Conservation (phyloP, 2,329 filamentous ascomycete genomes). For the Diaporthe vaccinii region DNA sequence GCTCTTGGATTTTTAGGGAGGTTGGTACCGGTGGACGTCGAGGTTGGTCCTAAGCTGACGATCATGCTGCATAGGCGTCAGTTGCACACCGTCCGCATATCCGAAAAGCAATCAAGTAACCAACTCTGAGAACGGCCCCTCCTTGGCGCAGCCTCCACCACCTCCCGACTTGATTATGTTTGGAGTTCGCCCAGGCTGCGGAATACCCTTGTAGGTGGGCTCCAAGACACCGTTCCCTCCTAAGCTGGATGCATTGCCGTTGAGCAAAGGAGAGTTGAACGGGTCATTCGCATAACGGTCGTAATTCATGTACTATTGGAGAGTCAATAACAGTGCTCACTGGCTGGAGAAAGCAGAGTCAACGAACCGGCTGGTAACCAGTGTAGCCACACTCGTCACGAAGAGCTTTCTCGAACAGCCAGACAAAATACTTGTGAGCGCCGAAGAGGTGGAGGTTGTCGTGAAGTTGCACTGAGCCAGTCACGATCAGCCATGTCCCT, state of each 20-base stretch:
- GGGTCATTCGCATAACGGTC: slow-evolving; percentile 59
- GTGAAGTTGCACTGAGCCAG: not conserved
- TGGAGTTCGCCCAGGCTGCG: slow-evolving; percentile 51
- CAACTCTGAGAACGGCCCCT: slow-evolving; percentile 61
- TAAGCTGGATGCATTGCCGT: slow-evolving; percentile 65
- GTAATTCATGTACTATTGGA: slow-evolving; percentile 14
- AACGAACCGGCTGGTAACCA: slow-evolving; percentile 46
- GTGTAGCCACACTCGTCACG: slow-evolving; percentile 53
- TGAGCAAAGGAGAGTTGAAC: slow-evolving; percentile 64
- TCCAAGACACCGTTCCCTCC: slow-evolving; percentile 59
- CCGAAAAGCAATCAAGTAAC: slow-evolving; percentile 34
- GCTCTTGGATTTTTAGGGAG: slow-evolving; percentile 50
- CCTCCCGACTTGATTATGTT: slow-evolving; percentile 59
- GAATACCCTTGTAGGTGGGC: slow-evolving; percentile 36
- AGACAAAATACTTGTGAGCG: slow-evolving; percentile 51
- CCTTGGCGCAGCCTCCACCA: slow-evolving; percentile 68
- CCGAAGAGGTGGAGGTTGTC: slow-evolving; percentile 46
- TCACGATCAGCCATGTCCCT: not conserved
- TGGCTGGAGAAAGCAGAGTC: not conserved
- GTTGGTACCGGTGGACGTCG: not conserved
- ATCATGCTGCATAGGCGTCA: not conserved
- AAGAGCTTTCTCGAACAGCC: slow-evolving; percentile 50
- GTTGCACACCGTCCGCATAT: not conserved
- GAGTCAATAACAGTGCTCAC: not conserved
- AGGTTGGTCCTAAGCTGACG: slow-evolving; percentile 13